Evolutionary conservation across 2,329 filamentous ascomycete species (phyloP), one percentile per base, ranked within the genome.

Genomic region (Epichloe coenophiala): DNA sequence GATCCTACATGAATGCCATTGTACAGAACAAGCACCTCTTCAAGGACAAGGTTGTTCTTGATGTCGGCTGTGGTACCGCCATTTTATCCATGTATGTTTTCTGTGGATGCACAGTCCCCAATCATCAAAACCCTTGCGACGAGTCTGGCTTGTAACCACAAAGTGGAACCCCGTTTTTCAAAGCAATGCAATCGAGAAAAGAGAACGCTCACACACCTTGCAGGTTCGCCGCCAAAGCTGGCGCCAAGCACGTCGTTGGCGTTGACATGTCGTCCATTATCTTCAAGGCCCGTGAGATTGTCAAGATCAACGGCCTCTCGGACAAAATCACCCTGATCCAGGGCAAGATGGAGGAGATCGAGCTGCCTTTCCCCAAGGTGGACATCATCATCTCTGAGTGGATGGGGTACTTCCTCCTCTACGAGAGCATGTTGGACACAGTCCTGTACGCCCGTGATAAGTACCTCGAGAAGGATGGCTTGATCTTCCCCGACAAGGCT

Each of bases 261-360:
- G 93, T 98, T 51, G 93, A 98, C 71, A 98, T 97, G 91, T 98
- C 93, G 36, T 96, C 91, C 60, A 98, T 98, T 70, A 96, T 98
- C 72, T 88, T 95, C 73, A 98, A 98, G 78, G 93, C 93, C 43
- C 83, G 83, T 63, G 87, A 97, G 75, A 98, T 98, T 58, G 93
- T 97, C 64, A 82, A 82, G 66, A 79, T 78, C 59, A 98, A 98
- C 69, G 90, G 91, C 60, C 82, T 98, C 78, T 78, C 84, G 49
- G 86, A 91, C 73, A 95, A 95, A 80, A 96, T 98, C 68, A 97
- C 93, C 49, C 81, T 98, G 53, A 80, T 98, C 57, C 93, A 97
- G 75, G 93, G 93, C 68, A 98, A 98, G 80, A 98, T 98, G 93
- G 93, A 98, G 75, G 93, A 98, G 73, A 89, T 98, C 43, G 76